Conservation (phyloP, 768 basidiomycete genomes). For the Steccherinum ochraceum region DNA sequence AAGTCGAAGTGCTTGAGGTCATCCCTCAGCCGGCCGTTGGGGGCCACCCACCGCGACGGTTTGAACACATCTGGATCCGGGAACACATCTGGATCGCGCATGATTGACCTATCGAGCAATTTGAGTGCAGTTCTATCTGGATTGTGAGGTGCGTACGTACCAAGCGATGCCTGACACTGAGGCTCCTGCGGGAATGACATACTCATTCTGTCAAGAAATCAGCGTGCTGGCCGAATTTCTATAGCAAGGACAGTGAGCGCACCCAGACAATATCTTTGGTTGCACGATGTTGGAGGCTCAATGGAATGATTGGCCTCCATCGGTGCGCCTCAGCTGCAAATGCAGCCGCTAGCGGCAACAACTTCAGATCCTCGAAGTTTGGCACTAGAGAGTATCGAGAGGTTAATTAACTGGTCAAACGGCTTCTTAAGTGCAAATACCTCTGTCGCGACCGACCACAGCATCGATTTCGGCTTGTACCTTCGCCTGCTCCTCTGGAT, state of each 20-base stretch:
- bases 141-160: too few relatives aligned
- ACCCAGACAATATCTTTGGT: too few relatives aligned
- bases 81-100: slow-evolving; percentile 22
- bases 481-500: slow-evolving; percentile 26
- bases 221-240: too few relatives aligned
- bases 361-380: slow-evolving; percentile 30
- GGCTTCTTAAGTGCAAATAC: too few relatives aligned
- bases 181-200: too few relatives aligned
- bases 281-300: too few relatives aligned
- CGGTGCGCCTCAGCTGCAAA: slow-evolving; percentile 36
- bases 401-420: background rate
- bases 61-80: slow-evolving; percentile 27
- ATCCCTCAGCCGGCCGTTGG: slow-evolving; percentile 20
- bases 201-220: background rate
- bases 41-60: slow-evolving; percentile 27
- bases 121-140: too few relatives aligned
- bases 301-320: slow-evolving; percentile 34
- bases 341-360: slow-evolving; percentile 32
- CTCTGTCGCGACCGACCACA: slow-evolving; percentile 30
- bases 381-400: slow-evolving; percentile 26
- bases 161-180: too few relatives aligned
- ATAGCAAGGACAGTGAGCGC: too few relatives aligned
- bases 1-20: slow-evolving; percentile 26
- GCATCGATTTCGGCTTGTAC: slow-evolving; percentile 32
- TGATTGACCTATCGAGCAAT: too few relatives aligned